Conservation (phyloP, 1,139 yeast species). For the Scheffersomyces lignicola region DNA sequence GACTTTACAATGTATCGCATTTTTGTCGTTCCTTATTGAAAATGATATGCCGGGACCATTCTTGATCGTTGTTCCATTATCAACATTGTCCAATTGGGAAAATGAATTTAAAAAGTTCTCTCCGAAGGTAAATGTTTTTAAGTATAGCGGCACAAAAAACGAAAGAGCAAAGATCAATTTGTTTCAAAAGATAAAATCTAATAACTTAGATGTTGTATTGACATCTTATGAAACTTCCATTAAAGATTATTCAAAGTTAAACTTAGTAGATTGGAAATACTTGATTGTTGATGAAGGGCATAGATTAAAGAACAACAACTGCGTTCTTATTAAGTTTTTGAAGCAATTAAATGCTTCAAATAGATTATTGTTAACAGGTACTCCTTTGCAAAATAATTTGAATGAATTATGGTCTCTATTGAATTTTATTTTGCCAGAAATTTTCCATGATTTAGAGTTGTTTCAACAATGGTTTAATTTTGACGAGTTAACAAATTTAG, state of each 20-base stretch:
- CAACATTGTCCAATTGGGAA: slow-evolving; percentile 85
- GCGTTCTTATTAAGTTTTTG: slow-evolving; percentile 68
- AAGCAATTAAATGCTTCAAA: slow-evolving; percentile 67
- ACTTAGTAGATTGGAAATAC: slow-evolving; percentile 67
- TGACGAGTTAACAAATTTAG: slow-evolving; percentile 48
- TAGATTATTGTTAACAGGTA: slow-evolving; percentile 81
- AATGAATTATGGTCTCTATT: slow-evolving; percentile 88
- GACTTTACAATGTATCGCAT: slow-evolving; percentile 82
- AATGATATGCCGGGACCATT: slow-evolving; percentile 84
- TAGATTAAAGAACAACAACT: slow-evolving; percentile 78
- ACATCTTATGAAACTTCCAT: slow-evolving; percentile 84
- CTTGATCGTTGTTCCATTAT: slow-evolving; percentile 81
- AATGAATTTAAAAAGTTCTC: slow-evolving; percentile 72
- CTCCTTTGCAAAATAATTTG: slow-evolving; percentile 89
- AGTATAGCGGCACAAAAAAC: slow-evolving; percentile 65
- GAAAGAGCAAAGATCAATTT: slow-evolving; percentile 45
- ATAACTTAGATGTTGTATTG: slow-evolving; percentile 49
- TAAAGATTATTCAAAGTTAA: slow-evolving; percentile 58
- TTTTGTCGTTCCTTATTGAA: slow-evolving; percentile 74
- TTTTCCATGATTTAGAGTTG: slow-evolving; percentile 82
- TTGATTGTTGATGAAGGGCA: slow-evolving; percentile 97
- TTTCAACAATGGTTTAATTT: slow-evolving; percentile 95
- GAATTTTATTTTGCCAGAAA: slow-evolving; percentile 87
- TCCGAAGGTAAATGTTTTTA: slow-evolving; percentile 62
- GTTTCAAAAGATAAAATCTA: slow-evolving; percentile 12